phyloP scores from a whole-genome alignment of 805 yeast species.

The Cyberlindnera meyerae region DNA sequence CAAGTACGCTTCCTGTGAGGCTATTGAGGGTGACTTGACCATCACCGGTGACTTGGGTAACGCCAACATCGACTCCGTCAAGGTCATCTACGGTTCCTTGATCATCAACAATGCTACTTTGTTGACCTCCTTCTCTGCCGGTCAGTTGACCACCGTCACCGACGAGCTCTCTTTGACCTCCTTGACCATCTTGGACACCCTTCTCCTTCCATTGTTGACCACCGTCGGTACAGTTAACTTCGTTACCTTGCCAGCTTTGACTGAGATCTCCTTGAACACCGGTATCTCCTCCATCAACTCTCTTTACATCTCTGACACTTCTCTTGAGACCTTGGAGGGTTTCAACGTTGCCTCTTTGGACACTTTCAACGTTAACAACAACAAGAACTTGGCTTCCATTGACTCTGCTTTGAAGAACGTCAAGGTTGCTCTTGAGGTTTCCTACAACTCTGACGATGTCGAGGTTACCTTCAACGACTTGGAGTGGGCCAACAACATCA shows the following conservation, averaged over 20 bases:
- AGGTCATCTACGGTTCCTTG: conserved; percentile 75
- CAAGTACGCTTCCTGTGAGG: conserved; percentile 63
- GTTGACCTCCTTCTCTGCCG: conserved; percentile 69
- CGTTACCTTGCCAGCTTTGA: conserved; percentile 83
- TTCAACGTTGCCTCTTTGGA: conserved; percentile 45
- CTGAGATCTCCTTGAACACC: conserved; percentile 56
- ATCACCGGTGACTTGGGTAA: conserved; percentile 61
- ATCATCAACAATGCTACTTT: conserved; percentile 57
- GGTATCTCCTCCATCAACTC: conserved; percentile 72
- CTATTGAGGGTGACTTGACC: conserved; percentile 74
- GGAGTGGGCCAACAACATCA: conserved; percentile 81
- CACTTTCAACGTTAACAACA: conserved; percentile 83
- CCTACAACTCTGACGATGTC: conserved; percentile 79
- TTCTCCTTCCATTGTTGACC: conserved; percentile 73
- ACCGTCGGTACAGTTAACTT: conserved; percentile 78
- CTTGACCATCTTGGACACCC: conserved; percentile 60
- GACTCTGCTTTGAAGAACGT: conserved; percentile 71
- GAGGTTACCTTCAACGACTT: conserved; percentile 65
- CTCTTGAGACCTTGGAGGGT: conserved; percentile 64
- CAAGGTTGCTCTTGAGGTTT: conserved; percentile 67
- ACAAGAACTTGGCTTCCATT: conserved; percentile 66
- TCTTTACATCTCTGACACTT: conserved; percentile 69
- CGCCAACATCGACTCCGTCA: conserved; percentile 68
- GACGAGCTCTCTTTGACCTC: conserved; percentile 59
- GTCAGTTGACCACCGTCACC: conserved; percentile 67